Evolutionary conservation across 2,329 filamentous ascomycete genomes (phyloP).

Genomic region (Lojkania enalia): DNA sequence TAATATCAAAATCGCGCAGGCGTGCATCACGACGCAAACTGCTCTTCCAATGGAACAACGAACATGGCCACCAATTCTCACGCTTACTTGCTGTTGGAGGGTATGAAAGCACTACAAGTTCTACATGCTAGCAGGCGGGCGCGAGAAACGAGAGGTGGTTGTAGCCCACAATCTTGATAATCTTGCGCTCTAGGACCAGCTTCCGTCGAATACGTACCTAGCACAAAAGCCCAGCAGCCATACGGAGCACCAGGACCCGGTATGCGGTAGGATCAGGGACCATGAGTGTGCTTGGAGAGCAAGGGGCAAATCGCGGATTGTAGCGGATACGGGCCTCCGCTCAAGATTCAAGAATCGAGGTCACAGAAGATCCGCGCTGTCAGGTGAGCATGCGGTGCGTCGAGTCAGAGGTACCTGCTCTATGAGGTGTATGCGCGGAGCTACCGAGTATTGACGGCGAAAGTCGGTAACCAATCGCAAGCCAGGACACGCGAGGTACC

Average conservation of each 20-base stretch:
- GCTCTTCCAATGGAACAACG: constrained; percentile 18
- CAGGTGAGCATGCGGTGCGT: constrained; percentile 38
- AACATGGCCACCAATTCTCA: constrained; percentile 14
- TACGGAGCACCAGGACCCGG: constrained; percentile 10
- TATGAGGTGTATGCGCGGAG: constrained; percentile 38
- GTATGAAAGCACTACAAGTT: constrained; percentile 11
- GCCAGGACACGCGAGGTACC: constrained; percentile 15
- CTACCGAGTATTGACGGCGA: constrained; percentile 40
- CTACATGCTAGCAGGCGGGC: constrained; percentile 2
- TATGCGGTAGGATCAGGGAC: constrained; percentile 4
- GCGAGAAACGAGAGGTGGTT: constrained; percentile 13
- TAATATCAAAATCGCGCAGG: constrained; percentile 23
- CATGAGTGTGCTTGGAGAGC: constrained; percentile 4
- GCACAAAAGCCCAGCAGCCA: constrained; percentile 8
- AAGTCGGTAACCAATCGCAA: constrained; percentile 40
- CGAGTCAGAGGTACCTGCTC: constrained; percentile 30
- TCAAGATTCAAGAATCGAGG: constrained; percentile 9
- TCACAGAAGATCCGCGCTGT: constrained; percentile 33
- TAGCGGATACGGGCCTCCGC: constrained; percentile 24
- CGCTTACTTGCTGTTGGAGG: constrained; percentile 8
- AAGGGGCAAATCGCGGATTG: constrained; percentile 16
- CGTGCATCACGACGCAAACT: constrained; percentile 16
- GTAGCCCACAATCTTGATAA: constrained; percentile 5
- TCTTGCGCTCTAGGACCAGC: no score
- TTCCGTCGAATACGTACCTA: no score